phyloP scores from a whole-genome alignment of 2,329 filamentous ascomycete genomes.

The Chaetomium olivaceum region DNA sequence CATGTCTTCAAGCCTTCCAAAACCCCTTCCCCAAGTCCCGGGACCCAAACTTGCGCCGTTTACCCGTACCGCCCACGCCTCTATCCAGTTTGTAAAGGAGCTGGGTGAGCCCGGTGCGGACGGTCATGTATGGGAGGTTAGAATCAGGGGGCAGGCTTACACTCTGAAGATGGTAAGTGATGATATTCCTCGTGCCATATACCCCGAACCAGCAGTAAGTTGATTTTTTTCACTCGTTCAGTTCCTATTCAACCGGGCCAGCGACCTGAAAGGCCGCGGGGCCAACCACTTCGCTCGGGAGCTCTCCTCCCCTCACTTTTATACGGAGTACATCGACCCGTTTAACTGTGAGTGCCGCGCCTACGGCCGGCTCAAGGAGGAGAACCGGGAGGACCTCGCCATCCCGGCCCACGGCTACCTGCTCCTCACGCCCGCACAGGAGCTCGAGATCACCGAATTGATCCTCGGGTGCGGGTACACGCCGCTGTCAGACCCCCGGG shows the following conservation, averaged over 20 bases:
- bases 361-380: constrained; percentile 25
- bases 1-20: background rate
- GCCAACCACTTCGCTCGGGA: background rate
- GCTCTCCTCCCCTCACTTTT: background rate
- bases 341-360: constrained; percentile 26
- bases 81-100: constrained; percentile 9
- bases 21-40: constrained; percentile 12
- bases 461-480: background rate
- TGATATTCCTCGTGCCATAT: background rate
- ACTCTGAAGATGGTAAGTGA: constrained; percentile 14
- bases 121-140: constrained; percentile 12
- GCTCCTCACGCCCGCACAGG: constrained; percentile 9
- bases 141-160: background rate
- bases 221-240: background rate
- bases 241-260: background rate
- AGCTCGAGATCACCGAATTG: background rate
- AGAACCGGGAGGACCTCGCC: constrained; percentile 14
- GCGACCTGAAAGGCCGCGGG: background rate
- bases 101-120: background rate
- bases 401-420: constrained; percentile 21
- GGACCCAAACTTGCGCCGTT: constrained; percentile 17
- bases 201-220: too few relatives aligned
- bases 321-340: constrained; percentile 8
- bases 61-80: constrained; percentile 3
- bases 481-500: too few relatives aligned